A percentile compares a stretch with the other conserved stretches of the same genome.
These are phyloP conservation scores for Entophlyctis luteolus DNA, from an alignment of 192 early-diverging fungal genomes.

Conservation along the genomic window DNA sequence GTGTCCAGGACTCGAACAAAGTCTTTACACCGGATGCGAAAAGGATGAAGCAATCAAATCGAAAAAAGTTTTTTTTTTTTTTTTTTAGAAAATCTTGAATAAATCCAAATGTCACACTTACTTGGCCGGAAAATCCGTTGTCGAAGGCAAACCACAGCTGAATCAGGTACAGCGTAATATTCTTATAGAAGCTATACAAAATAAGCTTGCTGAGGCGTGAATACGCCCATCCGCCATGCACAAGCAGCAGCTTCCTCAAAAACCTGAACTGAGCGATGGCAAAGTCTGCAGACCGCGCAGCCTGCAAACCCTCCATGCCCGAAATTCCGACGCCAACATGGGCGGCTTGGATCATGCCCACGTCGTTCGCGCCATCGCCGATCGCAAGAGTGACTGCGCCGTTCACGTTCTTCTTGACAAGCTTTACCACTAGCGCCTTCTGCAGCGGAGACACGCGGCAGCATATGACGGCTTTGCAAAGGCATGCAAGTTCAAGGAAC, in stretches of 20 bases:
- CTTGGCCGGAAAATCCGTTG: slow-evolving; percentile 90
- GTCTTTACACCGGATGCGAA: slow-evolving; percentile 58
- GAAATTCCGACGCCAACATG: slow-evolving; percentile 97
- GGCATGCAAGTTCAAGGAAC: slow-evolving; percentile 86
- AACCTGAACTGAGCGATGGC: slow-evolving; percentile 97
- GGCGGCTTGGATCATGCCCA: slow-evolving; percentile 98
- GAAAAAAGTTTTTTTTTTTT: no score
- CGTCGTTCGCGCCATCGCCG: slow-evolving; percentile 98
- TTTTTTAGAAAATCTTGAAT: background rate
- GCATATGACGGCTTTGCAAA: slow-evolving; percentile 95
- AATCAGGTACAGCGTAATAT: slow-evolving; percentile 95
- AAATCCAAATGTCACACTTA: background rate
- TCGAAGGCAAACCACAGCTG: slow-evolving; percentile 95
- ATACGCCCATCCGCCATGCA: slow-evolving; percentile 97
- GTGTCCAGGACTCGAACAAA: slow-evolving; percentile 97
- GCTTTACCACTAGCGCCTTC: slow-evolving; percentile 95
- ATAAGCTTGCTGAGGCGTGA: slow-evolving; percentile 92
- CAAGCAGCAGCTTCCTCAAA: slow-evolving; percentile 89
- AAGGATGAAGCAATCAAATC: background rate
- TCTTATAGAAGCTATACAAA: slow-evolving; percentile 98
- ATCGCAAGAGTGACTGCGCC: slow-evolving; percentile 87
- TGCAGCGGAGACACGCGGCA: slow-evolving; percentile 98
- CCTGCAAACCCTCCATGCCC: slow-evolving; percentile 94
- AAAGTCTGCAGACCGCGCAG: slow-evolving; percentile 94
- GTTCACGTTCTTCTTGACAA: slow-evolving; percentile 89